Evolutionary conservation across 192 early-diverging fungal genomes (phyloP), one percentile per base, ranked within the genome.

Genomic region (Rhizophagus sp.): DNA sequence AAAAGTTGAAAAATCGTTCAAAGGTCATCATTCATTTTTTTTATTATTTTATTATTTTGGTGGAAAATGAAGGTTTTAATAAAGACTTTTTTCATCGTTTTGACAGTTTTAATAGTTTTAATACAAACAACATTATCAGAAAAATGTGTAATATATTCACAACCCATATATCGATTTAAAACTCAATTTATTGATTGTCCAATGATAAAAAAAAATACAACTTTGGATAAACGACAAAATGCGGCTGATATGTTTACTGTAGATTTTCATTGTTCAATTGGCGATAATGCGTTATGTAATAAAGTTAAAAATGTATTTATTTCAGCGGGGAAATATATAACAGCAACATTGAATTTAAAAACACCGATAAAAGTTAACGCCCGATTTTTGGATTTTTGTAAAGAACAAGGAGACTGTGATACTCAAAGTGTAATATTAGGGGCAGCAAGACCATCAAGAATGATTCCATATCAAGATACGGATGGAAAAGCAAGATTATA

Each of bases 321-420:
- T 25, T n/a, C 70, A 47, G 84, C 86, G 19, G 74, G 72, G 9
- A 41, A 70, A 25, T 78, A 83, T 22, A 80, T 87, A 27, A 79
- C 84, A 11, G 72, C 69, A 15, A 62, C 80, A 6, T 27, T 87
- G 27, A 62, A 63, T 17, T 50, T 87, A n/a, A 74, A 78, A 61
- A 9, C 75, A 41, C 81, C 79, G 15, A 63, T 87, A n/a, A 64
- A 27, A 9, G 82, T 85, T n/a, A 84, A 87, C 81, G 82, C 82
- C 19, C 74, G 75, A 22, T 87, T 79, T 73, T 24, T 82, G 12
- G 61, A 75, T 7, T 87, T 87, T 76, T 87, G 86, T 75, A 25
- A 9, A 3, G 13, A 19, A 27, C 4, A 27, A 7, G 61, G 61
- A 27, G 74, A 75, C 36, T 75, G 74, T 61, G 27, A 44, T 39